Conservation (phyloP, 2,329 filamentous ascomycete species). For the Fusarium nelsonii region DNA sequence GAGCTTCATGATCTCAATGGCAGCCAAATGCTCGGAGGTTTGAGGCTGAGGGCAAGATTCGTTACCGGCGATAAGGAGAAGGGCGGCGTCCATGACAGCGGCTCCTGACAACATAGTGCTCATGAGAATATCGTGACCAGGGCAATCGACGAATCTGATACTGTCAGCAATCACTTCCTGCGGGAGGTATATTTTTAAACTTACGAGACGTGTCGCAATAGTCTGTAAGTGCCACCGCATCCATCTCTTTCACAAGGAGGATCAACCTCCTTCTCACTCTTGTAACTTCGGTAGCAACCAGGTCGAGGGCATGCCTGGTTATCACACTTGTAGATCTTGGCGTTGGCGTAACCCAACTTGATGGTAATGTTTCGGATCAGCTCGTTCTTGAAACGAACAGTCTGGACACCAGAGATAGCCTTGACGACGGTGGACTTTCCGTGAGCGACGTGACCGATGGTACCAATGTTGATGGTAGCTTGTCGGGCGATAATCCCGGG, state of each 20-base stretch:
- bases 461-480: conserved; percentile 99
- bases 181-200: conserved; percentile 54
- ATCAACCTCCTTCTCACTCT: conserved; percentile 99
- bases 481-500: conserved; percentile 98
- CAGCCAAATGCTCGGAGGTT: conserved; percentile 97
- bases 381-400: conserved; percentile 99
- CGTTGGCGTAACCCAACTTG: conserved; percentile 99
- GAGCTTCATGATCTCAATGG: conserved; percentile 99
- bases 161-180: conserved; percentile 35
- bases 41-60: conserved; percentile 98
- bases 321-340: conserved; percentile 99
- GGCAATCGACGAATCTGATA: conserved; percentile 92
- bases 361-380: conserved; percentile 99
- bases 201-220: conserved; percentile 93
- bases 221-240: conserved; percentile 86
- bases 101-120: conserved; percentile 99
- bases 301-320: conserved; percentile 91
- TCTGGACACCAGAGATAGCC: conserved; percentile 98
- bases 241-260: conserved; percentile 95
- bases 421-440: conserved; percentile 99
- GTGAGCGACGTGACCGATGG: conserved; percentile 98
- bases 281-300: conserved; percentile 95
- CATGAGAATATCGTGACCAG: conserved; percentile 99
- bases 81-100: conserved; percentile 98
- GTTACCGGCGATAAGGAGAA: conserved; percentile 96